phyloP scores from a whole-genome alignment of 2,329 filamentous ascomycete species.

The Nemania sp. region DNA sequence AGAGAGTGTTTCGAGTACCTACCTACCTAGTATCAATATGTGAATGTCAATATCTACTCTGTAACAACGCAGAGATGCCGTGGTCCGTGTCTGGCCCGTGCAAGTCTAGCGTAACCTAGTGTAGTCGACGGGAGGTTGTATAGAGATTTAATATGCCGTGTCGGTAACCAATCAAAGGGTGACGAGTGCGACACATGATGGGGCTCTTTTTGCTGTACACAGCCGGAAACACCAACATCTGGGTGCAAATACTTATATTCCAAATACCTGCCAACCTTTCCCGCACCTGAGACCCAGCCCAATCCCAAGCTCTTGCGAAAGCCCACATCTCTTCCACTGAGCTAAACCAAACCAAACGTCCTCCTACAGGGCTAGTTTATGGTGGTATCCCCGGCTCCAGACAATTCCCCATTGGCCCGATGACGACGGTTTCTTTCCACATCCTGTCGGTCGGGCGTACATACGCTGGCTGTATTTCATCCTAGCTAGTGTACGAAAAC shows the following conservation, averaged over 20 bases:
- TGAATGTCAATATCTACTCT: not conserved
- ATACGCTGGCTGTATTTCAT: not conserved
- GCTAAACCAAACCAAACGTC: not conserved
- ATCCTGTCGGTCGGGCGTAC: slow-evolving; percentile 1
- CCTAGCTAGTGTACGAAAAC: slow-evolving; percentile 8
- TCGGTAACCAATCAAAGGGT: slow-evolving; percentile 40
- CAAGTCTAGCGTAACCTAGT: not conserved
- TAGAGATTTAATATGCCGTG: slow-evolving; percentile 35
- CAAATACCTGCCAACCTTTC: slow-evolving; percentile 25
- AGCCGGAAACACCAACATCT: not conserved
- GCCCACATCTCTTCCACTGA: slow-evolving; percentile 11
- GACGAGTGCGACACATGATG: slow-evolving; percentile 11
- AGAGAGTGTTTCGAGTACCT: not conserved
- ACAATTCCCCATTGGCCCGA: not conserved
- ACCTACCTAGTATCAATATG: not conserved
- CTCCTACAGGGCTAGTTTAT: slow-evolving; percentile 9
- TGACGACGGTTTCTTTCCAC: slow-evolving; percentile 12
- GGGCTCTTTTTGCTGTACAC: slow-evolving; percentile 2
- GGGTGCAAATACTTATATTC: slow-evolving; percentile 33
- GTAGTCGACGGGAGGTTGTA: slow-evolving; percentile 2
- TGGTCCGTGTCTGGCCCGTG: slow-evolving; percentile 21
- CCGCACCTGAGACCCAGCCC: slow-evolving; percentile 18
- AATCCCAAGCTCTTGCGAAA: slow-evolving; percentile 1
- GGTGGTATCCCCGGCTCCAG: slow-evolving; percentile 1
- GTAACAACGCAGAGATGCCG: slow-evolving; percentile 1